These are phyloP conservation scores for Pseudonectria foliicola DNA, from an alignment of 2,329 filamentous ascomycete genomes.

Conservation along the genomic window DNA sequence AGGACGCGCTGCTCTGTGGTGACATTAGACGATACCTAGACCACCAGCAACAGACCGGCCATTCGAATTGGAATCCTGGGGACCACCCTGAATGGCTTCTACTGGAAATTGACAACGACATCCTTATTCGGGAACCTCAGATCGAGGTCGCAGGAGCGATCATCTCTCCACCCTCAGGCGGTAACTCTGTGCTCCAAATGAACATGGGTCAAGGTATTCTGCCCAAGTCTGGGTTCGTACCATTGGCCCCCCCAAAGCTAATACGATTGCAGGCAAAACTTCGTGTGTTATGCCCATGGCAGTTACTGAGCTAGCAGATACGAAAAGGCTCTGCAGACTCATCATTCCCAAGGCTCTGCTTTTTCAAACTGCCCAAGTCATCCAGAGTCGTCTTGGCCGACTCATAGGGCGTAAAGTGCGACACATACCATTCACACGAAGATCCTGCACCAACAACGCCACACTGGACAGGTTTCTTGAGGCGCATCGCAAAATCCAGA, in stretches of 20 bases:
- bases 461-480: constrained; percentile 31
- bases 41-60: constrained; percentile 42
- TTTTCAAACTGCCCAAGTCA: constrained; percentile 48
- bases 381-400: constrained; percentile 47
- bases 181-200: constrained; percentile 56
- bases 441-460: constrained; percentile 28
- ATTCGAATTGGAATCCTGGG: constrained; percentile 47
- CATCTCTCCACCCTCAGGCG: constrained; percentile 40
- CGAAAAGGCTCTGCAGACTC: constrained; percentile 40
- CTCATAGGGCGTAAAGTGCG: constrained; percentile 44
- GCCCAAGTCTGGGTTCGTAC: too few species aligned
- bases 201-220: constrained; percentile 58
- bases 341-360: constrained; percentile 50
- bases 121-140: constrained; percentile 54
- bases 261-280: constrained; percentile 56
- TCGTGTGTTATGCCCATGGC: constrained; percentile 50
- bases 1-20: constrained; percentile 18
- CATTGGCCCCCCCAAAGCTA: too few species aligned
- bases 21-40: constrained; percentile 27
- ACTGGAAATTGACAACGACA: constrained; percentile 56
- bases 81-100: constrained; percentile 56
- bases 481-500: constrained; percentile 30
- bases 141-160: constrained; percentile 55
- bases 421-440: constrained; percentile 51
- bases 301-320: constrained; percentile 35